These are phyloP conservation scores for Ustilago curta DNA, from an alignment of 1,284 basidiomycete species.

Conservation along the genomic window DNA sequence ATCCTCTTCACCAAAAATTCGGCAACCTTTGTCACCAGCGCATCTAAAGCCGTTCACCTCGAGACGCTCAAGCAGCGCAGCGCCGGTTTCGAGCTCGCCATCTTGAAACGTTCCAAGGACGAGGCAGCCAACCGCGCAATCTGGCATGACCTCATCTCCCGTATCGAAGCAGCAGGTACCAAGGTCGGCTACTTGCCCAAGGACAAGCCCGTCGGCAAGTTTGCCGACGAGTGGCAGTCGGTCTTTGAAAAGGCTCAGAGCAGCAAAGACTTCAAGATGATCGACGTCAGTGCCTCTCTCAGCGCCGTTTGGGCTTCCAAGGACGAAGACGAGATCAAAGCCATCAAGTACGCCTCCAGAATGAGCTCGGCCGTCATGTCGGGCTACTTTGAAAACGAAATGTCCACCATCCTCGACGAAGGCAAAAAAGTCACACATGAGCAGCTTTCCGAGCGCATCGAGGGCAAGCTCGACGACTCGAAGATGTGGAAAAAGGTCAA, in stretches of 20 bases:
- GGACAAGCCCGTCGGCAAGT: slow-evolving; percentile 82
- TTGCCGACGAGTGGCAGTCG: slow-evolving; percentile 82
- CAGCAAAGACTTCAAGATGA: slow-evolving; percentile 74
- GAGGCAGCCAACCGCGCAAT: slow-evolving; percentile 69
- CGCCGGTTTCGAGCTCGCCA: slow-evolving; percentile 64
- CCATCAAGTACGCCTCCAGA: slow-evolving; percentile 75
- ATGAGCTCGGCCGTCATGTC: slow-evolving; percentile 87
- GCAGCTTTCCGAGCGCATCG: slow-evolving; percentile 83
- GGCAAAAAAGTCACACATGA: slow-evolving; percentile 91
- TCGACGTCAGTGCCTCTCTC: slow-evolving; percentile 82
- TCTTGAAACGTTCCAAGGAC: slow-evolving; percentile 69
- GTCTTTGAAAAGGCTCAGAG: slow-evolving; percentile 50
- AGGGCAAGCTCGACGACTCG: slow-evolving; percentile 84
- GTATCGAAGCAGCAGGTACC: slow-evolving; percentile 38
- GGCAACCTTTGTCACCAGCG: slow-evolving; percentile 84
- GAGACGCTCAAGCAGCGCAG: slow-evolving; percentile 52
- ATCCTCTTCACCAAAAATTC: slow-evolving; percentile 80
- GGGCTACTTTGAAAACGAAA: slow-evolving; percentile 86
- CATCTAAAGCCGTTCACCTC: slow-evolving; percentile 76
- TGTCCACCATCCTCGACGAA: slow-evolving; percentile 90
- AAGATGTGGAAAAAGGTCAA: slow-evolving; percentile 77
- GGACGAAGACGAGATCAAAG: slow-evolving; percentile 81
- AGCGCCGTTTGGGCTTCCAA: slow-evolving; percentile 86
- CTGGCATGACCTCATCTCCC: slow-evolving; percentile 63
- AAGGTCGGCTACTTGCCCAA: slow-evolving; percentile 75